Percentiles rank a stretch among this genome's conserved stretches.
Evolutionary conservation across 768 basidiomycete genomes (phyloP).

Genomic region (Neoboletus brunneissimus): DNA sequence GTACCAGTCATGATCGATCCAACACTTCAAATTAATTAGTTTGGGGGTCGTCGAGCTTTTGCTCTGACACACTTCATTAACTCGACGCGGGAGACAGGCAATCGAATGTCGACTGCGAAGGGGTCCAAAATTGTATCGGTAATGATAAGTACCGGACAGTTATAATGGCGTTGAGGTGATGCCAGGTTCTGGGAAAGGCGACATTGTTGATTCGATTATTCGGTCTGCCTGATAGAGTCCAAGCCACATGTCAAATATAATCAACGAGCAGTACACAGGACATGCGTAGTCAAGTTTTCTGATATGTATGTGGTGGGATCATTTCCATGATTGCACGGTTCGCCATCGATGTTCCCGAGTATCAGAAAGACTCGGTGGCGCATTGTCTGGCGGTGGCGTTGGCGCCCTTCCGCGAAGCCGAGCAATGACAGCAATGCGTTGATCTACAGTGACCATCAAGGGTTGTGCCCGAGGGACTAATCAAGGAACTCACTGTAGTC

Average conservation of each 20-base stretch:
- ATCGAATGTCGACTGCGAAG: background rate
- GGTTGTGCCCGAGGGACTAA: background rate
- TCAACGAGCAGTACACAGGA: slow-evolving; percentile 9
- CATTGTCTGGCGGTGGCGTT: slow-evolving; percentile 40
- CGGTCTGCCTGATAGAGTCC: background rate
- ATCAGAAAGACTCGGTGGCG: slow-evolving; percentile 12
- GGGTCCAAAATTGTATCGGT: too few species aligned
- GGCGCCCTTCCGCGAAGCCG: slow-evolving; percentile 51
- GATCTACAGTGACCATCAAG: slow-evolving; percentile 34
- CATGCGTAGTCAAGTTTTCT: background rate
- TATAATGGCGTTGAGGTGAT: background rate
- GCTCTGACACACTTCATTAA: background rate
- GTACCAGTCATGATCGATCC: background rate
- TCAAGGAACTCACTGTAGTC: slow-evolving; percentile 58
- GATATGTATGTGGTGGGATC: slow-evolving; percentile 1
- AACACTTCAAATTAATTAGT: background rate
- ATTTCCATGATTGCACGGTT: slow-evolving; percentile 38
- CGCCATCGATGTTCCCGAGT: slow-evolving; percentile 37
- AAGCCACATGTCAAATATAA: background rate
- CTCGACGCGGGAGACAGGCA: background rate
- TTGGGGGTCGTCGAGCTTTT: background rate
- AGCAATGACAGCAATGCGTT: slow-evolving; percentile 50
- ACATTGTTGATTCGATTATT: background rate
- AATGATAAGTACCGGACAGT: background rate
- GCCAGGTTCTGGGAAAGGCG: background rate